Evolutionary conservation across 2,329 filamentous ascomycete genomes (phyloP).

Genomic region (Chaetomium strumarium): DNA sequence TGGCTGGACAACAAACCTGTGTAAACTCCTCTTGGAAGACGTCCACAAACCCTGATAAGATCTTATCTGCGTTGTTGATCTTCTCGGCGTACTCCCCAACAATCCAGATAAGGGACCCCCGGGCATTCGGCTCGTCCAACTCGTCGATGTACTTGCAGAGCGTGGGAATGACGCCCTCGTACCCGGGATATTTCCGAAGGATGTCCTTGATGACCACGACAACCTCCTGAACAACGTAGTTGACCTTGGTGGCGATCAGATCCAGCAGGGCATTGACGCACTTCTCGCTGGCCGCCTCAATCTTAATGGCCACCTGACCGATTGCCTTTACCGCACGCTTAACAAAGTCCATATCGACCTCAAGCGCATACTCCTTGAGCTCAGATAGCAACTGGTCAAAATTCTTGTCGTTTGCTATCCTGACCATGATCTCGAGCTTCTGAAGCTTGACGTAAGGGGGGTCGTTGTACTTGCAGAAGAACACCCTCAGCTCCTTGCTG

Average conservation of each 20-base stretch:
- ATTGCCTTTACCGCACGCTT: constrained; percentile 91
- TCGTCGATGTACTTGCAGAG: constrained; percentile 97
- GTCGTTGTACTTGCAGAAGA: constrained; percentile 99
- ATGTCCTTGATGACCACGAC: constrained; percentile 99
- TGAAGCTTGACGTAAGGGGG: constrained; percentile 95
- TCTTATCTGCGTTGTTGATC: constrained; percentile 97
- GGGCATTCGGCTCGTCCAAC: constrained; percentile 85
- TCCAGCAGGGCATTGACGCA: constrained; percentile 92
- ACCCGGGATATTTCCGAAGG: constrained; percentile 93
- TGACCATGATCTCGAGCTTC: constrained; percentile 98
- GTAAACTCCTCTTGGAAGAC: constrained; percentile 95
- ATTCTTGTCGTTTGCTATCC: constrained; percentile 96
- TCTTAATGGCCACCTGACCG: constrained; percentile 97
- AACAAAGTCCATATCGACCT: constrained; percentile 99
- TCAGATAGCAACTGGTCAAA: constrained; percentile 92
- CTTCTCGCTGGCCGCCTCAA: constrained; percentile 88
- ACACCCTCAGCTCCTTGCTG: constrained; percentile 94
- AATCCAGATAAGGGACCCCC: constrained; percentile 94
- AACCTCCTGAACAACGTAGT: constrained; percentile 97
- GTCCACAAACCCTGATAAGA: constrained; percentile 84
- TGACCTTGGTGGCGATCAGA: constrained; percentile 94
- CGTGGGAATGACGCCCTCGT: constrained; percentile 95
- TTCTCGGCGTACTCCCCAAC: constrained; percentile 99
- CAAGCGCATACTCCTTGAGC: constrained; percentile 92
- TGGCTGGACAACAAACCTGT: constrained; percentile 54